phyloP scores from a whole-genome alignment of 768 basidiomycete genomes.

The Rhodosporidiobolus sp. region DNA sequence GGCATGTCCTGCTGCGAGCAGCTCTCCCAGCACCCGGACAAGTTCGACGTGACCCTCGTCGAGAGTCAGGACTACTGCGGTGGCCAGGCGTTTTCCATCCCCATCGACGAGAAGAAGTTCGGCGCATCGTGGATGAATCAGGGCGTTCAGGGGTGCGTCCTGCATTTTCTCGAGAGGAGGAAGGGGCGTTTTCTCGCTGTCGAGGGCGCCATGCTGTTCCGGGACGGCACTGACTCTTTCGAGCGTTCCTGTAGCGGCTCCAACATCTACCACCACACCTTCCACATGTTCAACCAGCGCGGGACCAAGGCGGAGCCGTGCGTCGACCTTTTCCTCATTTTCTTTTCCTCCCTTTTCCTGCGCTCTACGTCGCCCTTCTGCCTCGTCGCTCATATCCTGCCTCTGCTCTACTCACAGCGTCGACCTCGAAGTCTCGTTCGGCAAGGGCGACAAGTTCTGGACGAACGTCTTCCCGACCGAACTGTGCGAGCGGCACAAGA shows the following conservation, averaged over 20 bases:
- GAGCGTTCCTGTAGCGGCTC: background rate
- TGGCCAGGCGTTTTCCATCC: slow-evolving; percentile 53
- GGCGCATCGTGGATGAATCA: slow-evolving; percentile 53
- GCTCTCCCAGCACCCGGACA: slow-evolving; percentile 50
- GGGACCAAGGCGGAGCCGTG: slow-evolving; percentile 46
- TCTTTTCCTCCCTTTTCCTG: background rate
- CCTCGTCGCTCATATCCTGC: background rate
- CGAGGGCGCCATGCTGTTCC: no score
- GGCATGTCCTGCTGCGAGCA: slow-evolving; percentile 51
- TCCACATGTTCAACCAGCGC: slow-evolving; percentile 50
- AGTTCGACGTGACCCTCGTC: slow-evolving; percentile 47
- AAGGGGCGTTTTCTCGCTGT: no score
- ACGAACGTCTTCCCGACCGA: slow-evolving; percentile 53
- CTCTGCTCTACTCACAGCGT: slow-evolving; percentile 41
- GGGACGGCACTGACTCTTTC: background rate
- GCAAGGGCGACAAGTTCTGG: slow-evolving; percentile 54
- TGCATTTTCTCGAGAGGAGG: no score
- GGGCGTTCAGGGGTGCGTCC: slow-evolving; percentile 51
- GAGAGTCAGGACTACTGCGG: slow-evolving; percentile 50
- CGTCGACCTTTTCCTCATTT: slow-evolving; percentile 11
- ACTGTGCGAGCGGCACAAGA: slow-evolving; percentile 49
- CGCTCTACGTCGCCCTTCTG: no score
- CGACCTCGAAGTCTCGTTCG: slow-evolving; percentile 54
- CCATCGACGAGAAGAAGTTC: slow-evolving; percentile 49
- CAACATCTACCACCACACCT: slow-evolving; percentile 51